Percentiles rank a stretch among this genome's conserved stretches.
phyloP scores from a whole-genome alignment of 257 asterid genomes.

The Ocimum tenuiflorum region DNA sequence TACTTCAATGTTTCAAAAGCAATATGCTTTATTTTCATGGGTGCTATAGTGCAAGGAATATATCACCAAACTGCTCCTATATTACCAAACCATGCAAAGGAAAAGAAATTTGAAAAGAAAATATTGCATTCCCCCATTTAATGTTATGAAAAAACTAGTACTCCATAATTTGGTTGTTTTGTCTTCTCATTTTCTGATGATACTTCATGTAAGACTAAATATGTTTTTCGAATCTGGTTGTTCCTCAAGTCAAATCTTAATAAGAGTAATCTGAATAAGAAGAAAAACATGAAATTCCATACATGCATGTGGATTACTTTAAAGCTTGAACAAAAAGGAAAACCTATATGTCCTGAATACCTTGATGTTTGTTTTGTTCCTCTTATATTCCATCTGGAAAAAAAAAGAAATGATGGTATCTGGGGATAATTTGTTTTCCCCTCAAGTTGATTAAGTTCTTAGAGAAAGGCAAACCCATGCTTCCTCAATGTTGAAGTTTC shows the following conservation, averaged over 20 bases:
- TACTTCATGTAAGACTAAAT: background rate
- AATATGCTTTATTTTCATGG: conserved; percentile 7
- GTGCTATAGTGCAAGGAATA: background rate
- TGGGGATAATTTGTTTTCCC: background rate
- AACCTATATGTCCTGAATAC: background rate
- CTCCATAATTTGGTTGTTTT: background rate
- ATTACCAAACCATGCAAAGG: background rate
- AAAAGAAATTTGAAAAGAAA: background rate
- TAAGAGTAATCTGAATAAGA: background rate
- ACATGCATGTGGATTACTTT: background rate
- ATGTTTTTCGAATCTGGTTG: background rate
- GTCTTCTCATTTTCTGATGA: background rate
- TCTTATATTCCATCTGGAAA: conserved; percentile 2
- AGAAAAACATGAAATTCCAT: background rate
- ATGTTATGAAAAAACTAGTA: background rate
- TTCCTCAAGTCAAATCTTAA: background rate
- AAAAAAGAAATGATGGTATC: too few relatives aligned
- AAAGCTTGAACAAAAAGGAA: background rate
- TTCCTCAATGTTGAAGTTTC: background rate
- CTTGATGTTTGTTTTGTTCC: background rate
- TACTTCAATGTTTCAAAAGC: conserved; percentile 3
- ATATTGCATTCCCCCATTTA: too few relatives aligned
- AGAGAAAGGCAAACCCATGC: background rate
- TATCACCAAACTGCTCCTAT: too few relatives aligned
- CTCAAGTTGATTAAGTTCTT: background rate